Evolutionary conservation across 805 yeast genomes (phyloP).

Genomic region (Pichia sporocuriosa): DNA sequence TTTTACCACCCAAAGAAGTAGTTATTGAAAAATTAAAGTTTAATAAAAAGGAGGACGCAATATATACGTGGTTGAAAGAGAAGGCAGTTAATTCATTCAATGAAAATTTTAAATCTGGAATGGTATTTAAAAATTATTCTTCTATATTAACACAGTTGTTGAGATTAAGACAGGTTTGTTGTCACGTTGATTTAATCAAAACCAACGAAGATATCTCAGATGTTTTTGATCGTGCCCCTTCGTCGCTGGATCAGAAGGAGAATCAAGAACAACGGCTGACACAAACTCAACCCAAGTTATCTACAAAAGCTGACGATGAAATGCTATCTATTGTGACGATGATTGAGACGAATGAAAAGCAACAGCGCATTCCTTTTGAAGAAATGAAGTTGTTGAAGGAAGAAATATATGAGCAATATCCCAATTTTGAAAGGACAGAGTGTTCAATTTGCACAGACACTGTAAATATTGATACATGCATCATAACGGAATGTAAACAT

Average conservation of each 20-base stretch:
- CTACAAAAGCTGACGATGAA: constrained; percentile 17
- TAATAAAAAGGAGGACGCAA: constrained; percentile 53
- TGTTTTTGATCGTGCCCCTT: not conserved
- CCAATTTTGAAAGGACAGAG: constrained; percentile 43
- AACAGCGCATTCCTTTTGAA: constrained; percentile 21
- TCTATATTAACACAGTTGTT: constrained; percentile 77
- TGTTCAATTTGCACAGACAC: constrained; percentile 81
- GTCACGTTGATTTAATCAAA: constrained; percentile 66
- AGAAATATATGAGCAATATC: constrained; percentile 30
- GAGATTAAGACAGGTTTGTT: constrained; percentile 81
- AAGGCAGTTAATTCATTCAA: constrained; percentile 59
- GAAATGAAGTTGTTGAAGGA: constrained; percentile 20
- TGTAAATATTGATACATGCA: constrained; percentile 42
- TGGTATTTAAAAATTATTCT: constrained; percentile 64
- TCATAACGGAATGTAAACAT: constrained; percentile 73
- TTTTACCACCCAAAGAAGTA: constrained; percentile 70
- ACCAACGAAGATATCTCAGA: constrained; percentile 30
- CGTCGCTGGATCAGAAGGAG: no score
- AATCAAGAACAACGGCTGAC: not conserved
- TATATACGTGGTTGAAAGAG: constrained; percentile 64
- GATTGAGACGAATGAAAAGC: constrained; percentile 24
- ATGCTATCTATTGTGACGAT: constrained; percentile 17
- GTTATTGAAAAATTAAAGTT: constrained; percentile 61
- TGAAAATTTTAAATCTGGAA: constrained; percentile 57
- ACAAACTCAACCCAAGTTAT: constrained; percentile 8